Evolutionary conservation across 495 filamentous ascomycete genomes (phyloP).

Genomic region (Ascodesmis nigricans): DNA sequence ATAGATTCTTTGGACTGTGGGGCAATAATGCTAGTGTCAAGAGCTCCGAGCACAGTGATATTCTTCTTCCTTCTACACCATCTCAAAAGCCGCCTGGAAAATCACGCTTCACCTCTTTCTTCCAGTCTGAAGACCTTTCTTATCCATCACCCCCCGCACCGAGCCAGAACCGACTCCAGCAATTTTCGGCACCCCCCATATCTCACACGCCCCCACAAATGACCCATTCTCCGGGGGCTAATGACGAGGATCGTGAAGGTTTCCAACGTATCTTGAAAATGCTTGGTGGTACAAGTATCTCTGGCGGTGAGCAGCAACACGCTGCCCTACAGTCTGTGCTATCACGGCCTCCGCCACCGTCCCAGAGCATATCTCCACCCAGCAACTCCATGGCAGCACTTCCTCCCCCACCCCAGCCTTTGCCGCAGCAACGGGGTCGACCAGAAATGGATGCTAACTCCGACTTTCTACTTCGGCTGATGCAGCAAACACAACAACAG

Average conservation of each 20-base stretch:
- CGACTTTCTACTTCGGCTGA: too few species aligned
- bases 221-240: slow-evolving; percentile 6
- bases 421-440: slow-evolving; percentile 8
- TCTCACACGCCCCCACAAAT: slow-evolving; percentile 6
- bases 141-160: slow-evolving; percentile 14
- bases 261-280: slow-evolving; percentile 78
- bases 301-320: slow-evolving; percentile 8
- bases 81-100: slow-evolving; percentile 37
- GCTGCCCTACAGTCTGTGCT: slow-evolving; percentile 6
- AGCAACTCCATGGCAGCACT: slow-evolving; percentile 11
- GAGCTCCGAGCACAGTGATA: slow-evolving; percentile 24
- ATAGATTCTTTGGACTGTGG: slow-evolving; percentile 63
- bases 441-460: slow-evolving; percentile 12
- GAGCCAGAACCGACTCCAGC: slow-evolving; percentile 12
- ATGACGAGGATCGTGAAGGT: slow-evolving; percentile 62
- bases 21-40: slow-evolving; percentile 27
- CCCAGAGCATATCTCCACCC: slow-evolving; percentile 15
- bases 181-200: slow-evolving; percentile 18
- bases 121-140: slow-evolving; percentile 38
- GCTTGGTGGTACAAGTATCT: slow-evolving; percentile 33
- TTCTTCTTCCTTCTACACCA: slow-evolving; percentile 20
- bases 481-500: too few species aligned
- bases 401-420: slow-evolving; percentile 10
- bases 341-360: slow-evolving; percentile 13
- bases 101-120: slow-evolving; percentile 70